phyloP scores from a whole-genome alignment of 2,329 filamentous ascomycete genomes.

The Trichocomaceae sp. region DNA sequence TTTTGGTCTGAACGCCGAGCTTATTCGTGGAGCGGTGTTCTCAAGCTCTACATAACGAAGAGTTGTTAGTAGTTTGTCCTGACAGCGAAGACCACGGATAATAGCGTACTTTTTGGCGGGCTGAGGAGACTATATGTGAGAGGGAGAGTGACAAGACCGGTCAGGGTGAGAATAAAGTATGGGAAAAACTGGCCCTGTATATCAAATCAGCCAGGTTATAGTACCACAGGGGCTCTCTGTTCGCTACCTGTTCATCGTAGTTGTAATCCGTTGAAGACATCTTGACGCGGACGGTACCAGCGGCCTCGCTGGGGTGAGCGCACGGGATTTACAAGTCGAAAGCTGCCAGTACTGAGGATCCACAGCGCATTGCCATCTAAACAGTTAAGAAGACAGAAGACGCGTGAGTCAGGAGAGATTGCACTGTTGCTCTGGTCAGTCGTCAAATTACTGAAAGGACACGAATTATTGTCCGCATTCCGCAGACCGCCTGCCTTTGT shows the following conservation, averaged over 20 bases:
- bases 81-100: constrained; percentile 17
- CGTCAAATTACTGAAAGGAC: constrained; percentile 12
- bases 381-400: neutral
- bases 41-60: constrained; percentile 52
- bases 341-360: constrained; percentile 15
- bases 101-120: constrained; percentile 57
- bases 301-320: constrained; percentile 8
- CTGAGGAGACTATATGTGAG: constrained; percentile 83
- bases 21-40: constrained; percentile 73
- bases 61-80: neutral
- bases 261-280: constrained; percentile 92
- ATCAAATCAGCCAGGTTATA: constrained; percentile 2
- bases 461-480: constrained; percentile 13
- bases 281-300: constrained; percentile 20
- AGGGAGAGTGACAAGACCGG: constrained; percentile 78
- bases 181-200: constrained; percentile 90
- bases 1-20: constrained; percentile 71
- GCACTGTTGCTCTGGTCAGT: neutral
- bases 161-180: constrained; percentile 92
- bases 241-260: constrained; percentile 79
- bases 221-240: constrained; percentile 12
- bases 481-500: constrained; percentile 13
- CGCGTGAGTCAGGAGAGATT: neutral
- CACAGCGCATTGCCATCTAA: constrained; percentile 12
- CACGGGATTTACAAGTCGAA: constrained; percentile 6